A percentile compares a stretch with the other conserved stretches of the same genome.
These are phyloP conservation scores for Syzygium jambos DNA, from an alignment of 345 rosid genomes.

Conservation along the genomic window DNA sequence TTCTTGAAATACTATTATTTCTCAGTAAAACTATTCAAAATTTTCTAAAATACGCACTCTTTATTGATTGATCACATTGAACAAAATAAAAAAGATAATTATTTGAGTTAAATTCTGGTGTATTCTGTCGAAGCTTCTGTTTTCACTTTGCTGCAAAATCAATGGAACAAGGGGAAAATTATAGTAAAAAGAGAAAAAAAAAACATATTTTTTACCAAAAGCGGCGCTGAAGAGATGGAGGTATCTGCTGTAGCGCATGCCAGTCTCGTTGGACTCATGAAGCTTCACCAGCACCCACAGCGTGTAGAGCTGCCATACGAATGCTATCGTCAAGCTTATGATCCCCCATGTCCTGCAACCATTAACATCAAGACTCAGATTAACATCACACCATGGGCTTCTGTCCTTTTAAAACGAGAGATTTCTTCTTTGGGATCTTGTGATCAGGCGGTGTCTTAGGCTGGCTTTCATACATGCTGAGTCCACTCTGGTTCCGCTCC, in stretches of 20 bases:
- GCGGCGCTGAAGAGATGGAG: constrained; percentile 17
- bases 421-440: not conserved
- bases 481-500: not conserved
- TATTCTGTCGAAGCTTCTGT: not conserved
- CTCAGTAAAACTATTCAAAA: no score
- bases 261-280: constrained; percentile 23
- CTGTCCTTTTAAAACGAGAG: not conserved
- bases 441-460: not conserved
- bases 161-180: not conserved
- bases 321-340: constrained; percentile 22
- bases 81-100: not conserved
- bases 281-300: constrained; percentile 22
- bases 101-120: not conserved
- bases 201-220: constrained; percentile 7
- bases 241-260: constrained; percentile 26
- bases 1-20: no score
- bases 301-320: constrained; percentile 28
- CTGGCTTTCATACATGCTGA: not conserved
- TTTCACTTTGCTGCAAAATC: not conserved
- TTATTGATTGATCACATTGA: no score
- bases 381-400: not conserved
- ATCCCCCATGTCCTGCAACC: constrained; percentile 13
- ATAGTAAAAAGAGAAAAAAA: not conserved
- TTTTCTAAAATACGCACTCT: not conserved
- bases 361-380: not conserved